These are phyloP conservation scores for Exophiala dermatitidis DNA, from an alignment of 2,329 filamentous ascomycete genomes.

Conservation along the genomic window DNA sequence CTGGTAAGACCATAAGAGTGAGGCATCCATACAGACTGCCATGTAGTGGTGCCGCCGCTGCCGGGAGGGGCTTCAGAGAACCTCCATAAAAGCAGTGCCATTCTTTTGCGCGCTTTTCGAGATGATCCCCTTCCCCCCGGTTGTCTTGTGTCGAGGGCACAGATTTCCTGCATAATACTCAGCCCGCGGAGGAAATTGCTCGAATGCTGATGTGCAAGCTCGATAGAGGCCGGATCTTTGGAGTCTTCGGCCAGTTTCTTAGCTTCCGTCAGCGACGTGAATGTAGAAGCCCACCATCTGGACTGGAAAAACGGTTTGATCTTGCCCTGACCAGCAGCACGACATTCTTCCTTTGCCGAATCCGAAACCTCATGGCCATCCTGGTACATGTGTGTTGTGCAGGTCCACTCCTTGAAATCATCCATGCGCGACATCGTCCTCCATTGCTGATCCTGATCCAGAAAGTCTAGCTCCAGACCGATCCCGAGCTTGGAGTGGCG, in stretches of 20 bases:
- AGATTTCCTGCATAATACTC: slow-evolving; percentile 42
- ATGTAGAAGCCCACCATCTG: slow-evolving; percentile 40
- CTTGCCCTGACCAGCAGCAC: slow-evolving; percentile 28
- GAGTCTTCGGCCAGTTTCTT: slow-evolving; percentile 35
- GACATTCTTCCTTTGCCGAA: slow-evolving; percentile 29
- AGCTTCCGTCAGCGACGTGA: slow-evolving; percentile 38
- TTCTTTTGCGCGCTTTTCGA: slow-evolving; percentile 27
- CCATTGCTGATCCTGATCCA: slow-evolving; percentile 30
- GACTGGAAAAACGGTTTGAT: slow-evolving; percentile 40
- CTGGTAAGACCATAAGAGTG: slow-evolving; percentile 32
- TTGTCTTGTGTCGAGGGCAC: slow-evolving; percentile 30
- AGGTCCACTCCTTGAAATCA: slow-evolving; percentile 39
- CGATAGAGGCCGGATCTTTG: slow-evolving; percentile 29
- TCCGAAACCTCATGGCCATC: slow-evolving; percentile 29
- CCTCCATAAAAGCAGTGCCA: slow-evolving; percentile 42
- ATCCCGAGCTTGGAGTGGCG: slow-evolving; percentile 38
- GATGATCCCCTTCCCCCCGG: slow-evolving; percentile 28
- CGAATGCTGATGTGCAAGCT: slow-evolving; percentile 33
- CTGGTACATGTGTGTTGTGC: slow-evolving; percentile 39
- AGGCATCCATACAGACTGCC: slow-evolving; percentile 36
- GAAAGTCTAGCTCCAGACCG: slow-evolving; percentile 38
- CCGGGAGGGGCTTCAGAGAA: slow-evolving; percentile 39
- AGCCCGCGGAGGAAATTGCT: slow-evolving; percentile 36
- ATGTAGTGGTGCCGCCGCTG: slow-evolving; percentile 40
- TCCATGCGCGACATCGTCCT: slow-evolving; percentile 27